Evolutionary conservation across 2,329 filamentous ascomycete species (phyloP), one percentile per base, ranked within the genome.

Genomic region (Penicillium frequentans): DNA sequence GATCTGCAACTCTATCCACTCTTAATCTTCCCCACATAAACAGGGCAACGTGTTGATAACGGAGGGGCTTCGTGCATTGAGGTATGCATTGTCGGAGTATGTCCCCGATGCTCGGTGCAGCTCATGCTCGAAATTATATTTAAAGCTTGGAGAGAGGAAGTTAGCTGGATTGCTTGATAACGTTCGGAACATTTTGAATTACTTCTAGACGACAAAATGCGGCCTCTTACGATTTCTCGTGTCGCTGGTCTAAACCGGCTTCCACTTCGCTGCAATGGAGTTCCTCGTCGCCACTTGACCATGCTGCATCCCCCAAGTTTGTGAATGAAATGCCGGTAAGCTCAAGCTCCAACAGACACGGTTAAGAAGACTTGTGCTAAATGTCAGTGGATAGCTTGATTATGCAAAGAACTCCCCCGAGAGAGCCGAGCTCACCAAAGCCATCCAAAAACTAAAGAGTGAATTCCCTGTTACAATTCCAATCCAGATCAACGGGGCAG

Each of bases 301-400:
- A 62, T 64, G 61, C 45, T 64, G 13, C 55, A 52, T 14, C 66
- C 66, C 66, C 66, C 6, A 67, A 64, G 42, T 69, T 69, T 21
- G 63, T 62, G 21, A 69, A 69, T 53, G 67, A 68, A 42, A 66
- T 65, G 43, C 60, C 58, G 59, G 66, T 68, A 35, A 52, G 57
- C 9, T 11, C 11, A 16, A 19, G 11, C 10, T 13, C 6, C 39
- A 11, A 1, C 7, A 11, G 24, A 9, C 19, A 29, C 9, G 16
- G 10, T 9, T 23, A 3, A 14, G 13, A 13, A 1, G 6, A 13
- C 24, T 19, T 23, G 2, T 8, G 9, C 16, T 45, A 7, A 27
- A 39, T 55, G 39, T 53, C 24, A 42, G 1, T 1, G 9, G 11
- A 14, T 10, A 65, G 63, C 47, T 62, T 16, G 51, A 62, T 13